Evolutionary conservation across 1,284 basidiomycete species (phyloP), one percentile per base, ranked within the genome.

Genomic region (Ustilago sp.): DNA sequence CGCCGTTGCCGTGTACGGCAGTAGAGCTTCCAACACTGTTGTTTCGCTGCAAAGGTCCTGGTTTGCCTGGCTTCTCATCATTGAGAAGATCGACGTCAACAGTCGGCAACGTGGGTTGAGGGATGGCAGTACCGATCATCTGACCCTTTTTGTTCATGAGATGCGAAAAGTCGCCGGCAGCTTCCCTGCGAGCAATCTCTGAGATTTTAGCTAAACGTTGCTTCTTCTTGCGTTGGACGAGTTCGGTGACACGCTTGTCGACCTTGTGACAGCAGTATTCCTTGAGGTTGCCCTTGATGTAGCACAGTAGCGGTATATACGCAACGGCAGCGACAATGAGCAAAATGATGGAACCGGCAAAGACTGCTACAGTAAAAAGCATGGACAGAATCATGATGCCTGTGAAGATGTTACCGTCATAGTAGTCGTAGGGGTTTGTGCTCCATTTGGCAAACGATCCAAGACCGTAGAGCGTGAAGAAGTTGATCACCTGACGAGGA

Each of bases 201-300:
- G 91, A 91, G 63, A 94, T 92, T 80, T 93, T 92, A 8, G 90
- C 91, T 45, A 94, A 88, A 43, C 96, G 92, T 82, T 94, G 91
- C 86, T 93, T 93, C 83, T 93, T 93, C 87, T 93, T 93, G 80
- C 93, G 92, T 86, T 94, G 94, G 88, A 99, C 95, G 72, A 98
- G 91, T 85, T 93, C 93, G 65, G 92, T 90, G 80, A 99, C 98
- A 79, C 96, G 86, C 90, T 97, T 98, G 88, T 98, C 96, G 63
- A 98, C 94, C 88, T 98, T 98, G 88, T 98, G 94, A 87, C 95
- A 98, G 87, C 94, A 94, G 87, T 97, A 98, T 89, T 98, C 96
- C 91, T 95, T 85, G 62, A 98, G 88, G 87, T 98, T 98, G 39
- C 95, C 95, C 85, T 94, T 93, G 82, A 99, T 98, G 86, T 97